Evolutionary conservation across 345 rosid genomes (phyloP), one percentile per base, ranked within the genome.

Genomic region (Dovyalis caffra): DNA sequence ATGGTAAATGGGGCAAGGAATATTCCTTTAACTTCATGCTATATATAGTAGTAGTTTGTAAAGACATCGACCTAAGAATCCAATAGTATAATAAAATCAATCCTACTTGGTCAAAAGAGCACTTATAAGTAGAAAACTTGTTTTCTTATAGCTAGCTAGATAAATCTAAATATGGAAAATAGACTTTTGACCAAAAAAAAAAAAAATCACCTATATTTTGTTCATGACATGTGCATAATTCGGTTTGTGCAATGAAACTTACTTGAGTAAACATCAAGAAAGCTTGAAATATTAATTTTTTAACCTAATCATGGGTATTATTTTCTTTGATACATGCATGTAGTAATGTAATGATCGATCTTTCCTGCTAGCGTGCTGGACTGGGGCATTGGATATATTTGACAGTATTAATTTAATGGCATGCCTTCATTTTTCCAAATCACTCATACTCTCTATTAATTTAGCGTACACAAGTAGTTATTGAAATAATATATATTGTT

Each of bases 181-280:
- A 60, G 31, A 60, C 16, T 26, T 60, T 26, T 26, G 18, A 43
- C 15, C n/a, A n/a, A n/a, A n/a, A n/a, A n/a, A n/a, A n/a, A n/a
- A 14, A 43, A 43, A n/a, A 33, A 6, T 8, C 23, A 32, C 28
- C 21, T 20, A 33, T 14, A 70, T 4, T 11, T 40, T 40, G 51
- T 53, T 34, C 32, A 23, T 26, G 28, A 3, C 3, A 34, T 71
- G 14, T 62, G 25, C 53, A 58, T 37, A 58, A 29, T 15, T 71
- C 8, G 67, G 15, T 61, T 26, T 15, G 16, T 71, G 57, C 58
- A 72, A 61, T 62, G 75, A 61, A 72, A 38, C 68, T 72, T 71
- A 71, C 35, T 72, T 25, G 29, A 72, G 38, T 60, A 37, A 61
- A 38, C 56, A 35, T 61, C 63, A 72, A 61, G 68, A 62, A 53